Base-by-base conservation (phyloP, 2,329 filamentous ascomycete species). In the Ustulina deusta region DNA sequence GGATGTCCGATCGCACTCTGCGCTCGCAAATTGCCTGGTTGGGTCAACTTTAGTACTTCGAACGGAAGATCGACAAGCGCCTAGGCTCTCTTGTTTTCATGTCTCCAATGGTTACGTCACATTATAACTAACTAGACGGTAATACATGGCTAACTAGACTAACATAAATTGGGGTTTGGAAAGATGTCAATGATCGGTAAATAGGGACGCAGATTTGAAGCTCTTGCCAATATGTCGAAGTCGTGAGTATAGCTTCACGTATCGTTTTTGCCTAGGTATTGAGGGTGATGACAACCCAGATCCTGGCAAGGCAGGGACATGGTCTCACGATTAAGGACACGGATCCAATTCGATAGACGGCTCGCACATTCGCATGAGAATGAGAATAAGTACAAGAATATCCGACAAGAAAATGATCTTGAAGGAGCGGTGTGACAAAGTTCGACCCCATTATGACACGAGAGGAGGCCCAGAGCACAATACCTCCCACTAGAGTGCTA, bases 71-170 rank as follows among this genome's bases (percentile, higher is more conserved):
- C 20, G 32, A 49, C n/a, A 22, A 25, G 15, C 27, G n/a, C 9
- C 25, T 42, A 55, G 25, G 25, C 7, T 27, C n/a, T 27, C 25
- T 32, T 52, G 7, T 49, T 44, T 59, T n/a, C 25, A 49, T 25
- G 25, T 20, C 48, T 17, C 27, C 46, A 29, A 25, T 13, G 17
- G 15, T 40, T 40, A 36, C 10, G 13, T 61, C 25, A n/a, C 32
- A 44, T 40, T 52, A 56, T 52, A 61, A 13, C 61, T 54, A 58
- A 17, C 29, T 54, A 59, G 54, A 54, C 29, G 27, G 32, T 32
- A 40, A 27, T 40, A 40, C 25, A 58, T 58, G 29, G 10, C 20
- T 17, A 61, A 36, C 25, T 34, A 49, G 22, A 25, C 11, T 44
- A 5, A 48, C 17, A 34, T 44, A 34, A 38, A 56, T 5, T 15